Conservation (phyloP, 2,329 filamentous ascomycete species). For the Colletotrichum higginsianum region DNA sequence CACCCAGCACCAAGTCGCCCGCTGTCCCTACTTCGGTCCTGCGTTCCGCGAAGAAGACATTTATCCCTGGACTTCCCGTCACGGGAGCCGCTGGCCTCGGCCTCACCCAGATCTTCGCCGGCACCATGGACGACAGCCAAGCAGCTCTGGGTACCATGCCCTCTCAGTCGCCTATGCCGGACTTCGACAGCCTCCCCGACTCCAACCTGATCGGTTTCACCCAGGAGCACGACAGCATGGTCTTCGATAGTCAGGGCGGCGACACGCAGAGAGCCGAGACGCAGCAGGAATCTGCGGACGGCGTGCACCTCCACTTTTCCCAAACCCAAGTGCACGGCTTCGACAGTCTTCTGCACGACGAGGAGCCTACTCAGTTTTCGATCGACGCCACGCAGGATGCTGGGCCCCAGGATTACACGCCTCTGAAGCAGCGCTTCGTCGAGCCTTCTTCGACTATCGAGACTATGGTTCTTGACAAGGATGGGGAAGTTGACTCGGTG, state of each 20-base stretch:
- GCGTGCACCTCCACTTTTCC: conserved; percentile 69
- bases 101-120: conserved; percentile 91
- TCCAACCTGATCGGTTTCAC: conserved; percentile 75
- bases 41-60: conserved; percentile 78
- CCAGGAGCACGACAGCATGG: conserved; percentile 65
- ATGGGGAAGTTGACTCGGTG: conserved; percentile 55
- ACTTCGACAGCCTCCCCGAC: conserved; percentile 70
- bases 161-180: conserved; percentile 67
- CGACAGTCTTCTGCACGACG: conserved; percentile 67
- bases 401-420: conserved; percentile 82
- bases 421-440: conserved; percentile 77
- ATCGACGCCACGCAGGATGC: conserved; percentile 86
- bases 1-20: conserved; percentile 63
- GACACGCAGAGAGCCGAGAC: conserved; percentile 57
- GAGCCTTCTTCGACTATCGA: conserved; percentile 79
- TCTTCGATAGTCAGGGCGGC: conserved; percentile 63
- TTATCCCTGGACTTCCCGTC: conserved; percentile 78
- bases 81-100: conserved; percentile 76
- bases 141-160: conserved; percentile 50
- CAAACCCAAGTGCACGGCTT: conserved; percentile 74
- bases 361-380: conserved; percentile 72
- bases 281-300: conserved; percentile 49
- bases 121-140: conserved; percentile 83
- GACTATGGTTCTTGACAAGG: conserved; percentile 71
- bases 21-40: conserved; percentile 74